Evolutionary conservation across 2,329 filamentous ascomycete genomes (phyloP), one percentile per base, ranked within the genome.

Genomic region (Aspergillus sp.): DNA sequence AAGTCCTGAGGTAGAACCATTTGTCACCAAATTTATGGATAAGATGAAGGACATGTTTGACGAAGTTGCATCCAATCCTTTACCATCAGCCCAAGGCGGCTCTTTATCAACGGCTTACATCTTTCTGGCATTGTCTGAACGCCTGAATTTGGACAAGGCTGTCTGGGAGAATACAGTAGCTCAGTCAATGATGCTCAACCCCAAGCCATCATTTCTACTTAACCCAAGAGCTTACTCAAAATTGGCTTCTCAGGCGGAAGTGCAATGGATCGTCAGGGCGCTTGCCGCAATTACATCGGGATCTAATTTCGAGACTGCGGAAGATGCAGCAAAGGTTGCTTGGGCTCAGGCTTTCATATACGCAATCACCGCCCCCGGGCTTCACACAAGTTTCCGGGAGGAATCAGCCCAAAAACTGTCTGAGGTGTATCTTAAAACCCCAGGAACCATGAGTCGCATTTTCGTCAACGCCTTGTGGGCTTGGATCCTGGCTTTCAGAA

Each of bases 291-390:
- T 85, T 11, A 77, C 82, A 11, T 62, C 73, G 11, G 71, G 74
- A 12, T 63, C 90, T 3, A 68, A 71, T 9, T 71, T 77, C 27
- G 69, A 74, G 9, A 62, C 71, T 4, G 69, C 71, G 10, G 68
- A 78, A 7, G 47, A 59, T 19, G 48, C 58, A 33, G 71, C 79
- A n/a, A 76, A 76, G 48, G 67, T 79, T 42, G 81, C 83, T 11
- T 98, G 91, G 93, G 83, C 87, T 10, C 87, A 95, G 57, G 83
- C 86, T 2, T 79, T 91, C 46, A 82, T 96, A n/a, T 94, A 86
- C 62, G 71, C 87, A 11, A 78, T 91, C 37, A 82, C 83, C 37
- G 82, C 84, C 1, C 69, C 79, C 10, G 72, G 65, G 9, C 71
- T 88, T 13, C 74, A 84, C 9, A 74, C 83, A 3, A 73, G 72